phyloP scores from a whole-genome alignment of 148 eudicot species.

The Linanthus parryae region DNA sequence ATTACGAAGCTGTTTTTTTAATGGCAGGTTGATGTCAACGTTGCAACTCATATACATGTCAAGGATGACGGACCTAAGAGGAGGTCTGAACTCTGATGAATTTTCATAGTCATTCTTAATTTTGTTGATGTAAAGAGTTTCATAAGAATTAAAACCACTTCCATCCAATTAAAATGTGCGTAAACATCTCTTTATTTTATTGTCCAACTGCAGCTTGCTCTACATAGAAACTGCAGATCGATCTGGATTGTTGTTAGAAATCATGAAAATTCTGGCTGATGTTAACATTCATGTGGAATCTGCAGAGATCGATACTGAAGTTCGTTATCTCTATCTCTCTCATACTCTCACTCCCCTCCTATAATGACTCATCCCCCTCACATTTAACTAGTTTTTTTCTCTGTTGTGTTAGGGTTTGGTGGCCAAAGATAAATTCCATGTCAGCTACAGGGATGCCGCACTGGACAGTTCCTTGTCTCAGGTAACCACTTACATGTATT shows the following conservation, averaged over 20 bases:
- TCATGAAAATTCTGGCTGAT: constrained; percentile 78
- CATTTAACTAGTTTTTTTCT: constrained; percentile 4
- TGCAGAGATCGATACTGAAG: constrained; percentile 93
- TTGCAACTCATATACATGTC: constrained; percentile 81
- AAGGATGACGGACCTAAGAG: constrained; percentile 88
- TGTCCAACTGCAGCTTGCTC: constrained; percentile 58
- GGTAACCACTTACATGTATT: constrained; percentile 44
- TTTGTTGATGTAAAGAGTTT: too few species aligned
- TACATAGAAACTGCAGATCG: constrained; percentile 89
- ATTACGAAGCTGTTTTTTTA: not conserved
- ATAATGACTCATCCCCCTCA: not conserved
- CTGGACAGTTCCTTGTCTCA: constrained; percentile 69
- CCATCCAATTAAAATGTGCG: not conserved
- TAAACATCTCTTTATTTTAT: constrained; percentile 1
- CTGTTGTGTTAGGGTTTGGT: constrained; percentile 63
- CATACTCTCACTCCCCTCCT: not conserved
- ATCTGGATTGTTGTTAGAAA: constrained; percentile 79
- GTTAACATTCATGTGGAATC: constrained; percentile 76
- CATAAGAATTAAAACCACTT: too few species aligned
- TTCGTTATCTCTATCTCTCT: constrained; percentile 18
- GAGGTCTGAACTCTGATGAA: constrained; percentile 38
- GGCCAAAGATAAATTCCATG: constrained; percentile 92
- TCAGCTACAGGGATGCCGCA: constrained; percentile 86
- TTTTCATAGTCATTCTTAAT: not conserved
- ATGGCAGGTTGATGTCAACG: constrained; percentile 71